A percentile compares a stretch with the other conserved stretches of the same genome.
These are phyloP conservation scores for Colletotrichum tanaceti DNA, from an alignment of 2,329 filamentous ascomycete genomes.

Conservation along the genomic window DNA sequence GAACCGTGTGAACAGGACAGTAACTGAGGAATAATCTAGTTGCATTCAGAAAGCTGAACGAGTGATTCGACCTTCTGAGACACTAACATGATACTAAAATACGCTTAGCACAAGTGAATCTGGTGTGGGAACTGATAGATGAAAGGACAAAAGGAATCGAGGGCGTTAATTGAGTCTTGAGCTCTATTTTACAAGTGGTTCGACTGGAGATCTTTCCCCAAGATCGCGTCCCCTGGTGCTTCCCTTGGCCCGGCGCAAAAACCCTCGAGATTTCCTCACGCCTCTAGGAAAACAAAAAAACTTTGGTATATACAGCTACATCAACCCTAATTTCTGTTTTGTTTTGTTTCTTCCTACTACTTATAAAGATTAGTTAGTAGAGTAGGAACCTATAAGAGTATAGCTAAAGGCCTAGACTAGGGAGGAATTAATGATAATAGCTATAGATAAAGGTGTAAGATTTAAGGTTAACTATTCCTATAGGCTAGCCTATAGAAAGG, in stretches of 20 bases:
- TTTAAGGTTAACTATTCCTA: too few relatives aligned
- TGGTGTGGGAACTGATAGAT: slow-evolving; percentile 3
- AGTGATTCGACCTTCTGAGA: not conserved
- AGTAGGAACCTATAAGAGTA: too few relatives aligned
- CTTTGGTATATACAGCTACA: slow-evolving; percentile 62
- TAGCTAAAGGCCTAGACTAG: too few relatives aligned
- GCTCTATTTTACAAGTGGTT: slow-evolving; percentile 73
- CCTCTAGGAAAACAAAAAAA: slow-evolving; percentile 62
- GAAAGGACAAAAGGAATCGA: slow-evolving; percentile 69
- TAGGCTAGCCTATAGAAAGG: too few relatives aligned
- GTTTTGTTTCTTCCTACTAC: too few relatives aligned
- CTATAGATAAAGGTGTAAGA: too few relatives aligned
- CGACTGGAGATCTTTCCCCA: slow-evolving; percentile 59
- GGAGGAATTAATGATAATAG: too few relatives aligned
- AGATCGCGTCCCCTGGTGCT: slow-evolving; percentile 41
- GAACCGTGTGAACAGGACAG: too few relatives aligned
- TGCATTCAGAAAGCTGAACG: too few relatives aligned
- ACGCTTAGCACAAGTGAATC: not conserved
- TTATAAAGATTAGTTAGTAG: too few relatives aligned
- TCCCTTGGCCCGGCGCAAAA: slow-evolving; percentile 60
- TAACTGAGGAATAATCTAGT: too few relatives aligned
- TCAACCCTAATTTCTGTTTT: too few relatives aligned
- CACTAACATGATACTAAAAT: not conserved
- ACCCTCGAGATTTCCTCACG: slow-evolving; percentile 58
- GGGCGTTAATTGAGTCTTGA: slow-evolving; percentile 70